Evolutionary conservation across 108 stramenopile species (phyloP).

Genomic region (Nitzschia inconspicua): DNA sequence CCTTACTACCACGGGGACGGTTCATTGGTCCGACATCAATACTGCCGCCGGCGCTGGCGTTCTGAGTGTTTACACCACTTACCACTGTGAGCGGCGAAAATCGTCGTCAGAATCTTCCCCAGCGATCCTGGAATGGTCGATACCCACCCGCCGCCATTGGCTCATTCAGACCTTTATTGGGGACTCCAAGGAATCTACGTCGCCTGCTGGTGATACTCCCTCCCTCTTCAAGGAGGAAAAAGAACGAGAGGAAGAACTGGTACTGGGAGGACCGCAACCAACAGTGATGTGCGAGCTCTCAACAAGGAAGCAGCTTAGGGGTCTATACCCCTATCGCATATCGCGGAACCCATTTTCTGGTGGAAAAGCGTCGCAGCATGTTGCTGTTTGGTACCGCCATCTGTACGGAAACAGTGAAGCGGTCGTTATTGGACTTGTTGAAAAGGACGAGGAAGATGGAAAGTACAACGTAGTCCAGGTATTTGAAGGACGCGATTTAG

Average conservation of each 20-base stretch:
- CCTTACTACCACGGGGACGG: conserved; percentile 52
- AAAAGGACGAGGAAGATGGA: conserved; percentile 3
- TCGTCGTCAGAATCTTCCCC: not conserved
- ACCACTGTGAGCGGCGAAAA: conserved; percentile 47
- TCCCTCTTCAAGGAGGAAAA: conserved; percentile 8
- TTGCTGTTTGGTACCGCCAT: conserved; percentile 19
- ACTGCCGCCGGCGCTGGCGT: conserved; percentile 37
- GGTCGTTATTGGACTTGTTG: conserved; percentile 16
- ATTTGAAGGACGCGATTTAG: conserved; percentile 57
- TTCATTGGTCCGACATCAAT: conserved; percentile 32
- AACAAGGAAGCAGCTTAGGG: conserved; percentile 38
- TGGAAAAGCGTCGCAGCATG: not conserved
- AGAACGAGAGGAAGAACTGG: conserved; percentile 14
- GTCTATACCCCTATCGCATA: conserved; percentile 58
- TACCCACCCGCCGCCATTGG: conserved; percentile 70
- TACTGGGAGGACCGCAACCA: conserved; percentile 47
- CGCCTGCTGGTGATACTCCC: not conserved
- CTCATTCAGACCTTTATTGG: conserved; percentile 55
- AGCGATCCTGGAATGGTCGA: conserved; percentile 32
- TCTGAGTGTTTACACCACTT: conserved; percentile 52
- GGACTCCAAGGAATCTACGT: conserved; percentile 35
- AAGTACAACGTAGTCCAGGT: conserved; percentile 15
- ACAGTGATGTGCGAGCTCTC: conserved; percentile 66
- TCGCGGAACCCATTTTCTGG: conserved; percentile 26
- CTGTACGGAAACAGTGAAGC: not conserved